These are phyloP conservation scores for Boletus pseudo-olivaceus DNA, from an alignment of 768 basidiomycete genomes.

Conservation along the genomic window DNA sequence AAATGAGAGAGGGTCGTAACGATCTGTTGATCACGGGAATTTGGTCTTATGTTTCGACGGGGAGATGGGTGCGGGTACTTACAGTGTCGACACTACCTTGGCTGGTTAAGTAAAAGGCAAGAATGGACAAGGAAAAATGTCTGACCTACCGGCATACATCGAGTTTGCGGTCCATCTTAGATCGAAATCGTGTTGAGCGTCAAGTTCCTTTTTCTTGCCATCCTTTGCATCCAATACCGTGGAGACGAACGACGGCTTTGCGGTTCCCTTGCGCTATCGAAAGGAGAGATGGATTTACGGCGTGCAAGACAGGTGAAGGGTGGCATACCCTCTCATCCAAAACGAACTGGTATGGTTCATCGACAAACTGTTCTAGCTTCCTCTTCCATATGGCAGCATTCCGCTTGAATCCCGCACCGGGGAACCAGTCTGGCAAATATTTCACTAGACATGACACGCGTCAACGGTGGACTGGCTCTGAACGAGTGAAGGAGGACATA, in stretches of 20 bases:
- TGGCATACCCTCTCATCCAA: conserved; percentile 50
- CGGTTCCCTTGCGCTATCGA: conserved; percentile 35
- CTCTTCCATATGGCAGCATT: conserved; percentile 61
- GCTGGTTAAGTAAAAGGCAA: background rate
- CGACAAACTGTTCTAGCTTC: conserved; percentile 60
- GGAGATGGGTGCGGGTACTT: conserved; percentile 4
- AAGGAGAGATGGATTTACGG: background rate
- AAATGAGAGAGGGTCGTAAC: conserved; percentile 53
- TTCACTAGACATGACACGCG: conserved; percentile 35
- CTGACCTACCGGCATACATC: conserved; percentile 54
- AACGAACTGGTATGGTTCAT: conserved; percentile 58
- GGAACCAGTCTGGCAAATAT: conserved; percentile 61
- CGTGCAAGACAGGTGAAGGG: background rate
- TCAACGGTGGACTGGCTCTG: background rate
- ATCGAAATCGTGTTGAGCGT: conserved; percentile 53
- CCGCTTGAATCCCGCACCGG: conserved; percentile 62
- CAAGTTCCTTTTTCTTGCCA: conserved; percentile 4
- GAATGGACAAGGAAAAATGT: background rate
- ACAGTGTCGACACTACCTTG: conserved; percentile 60
- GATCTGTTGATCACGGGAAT: conserved; percentile 36
- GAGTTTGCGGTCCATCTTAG: conserved; percentile 82
- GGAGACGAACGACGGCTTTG: conserved; percentile 40
- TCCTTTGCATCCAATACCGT: conserved; percentile 46
- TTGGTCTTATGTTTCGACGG: background rate
- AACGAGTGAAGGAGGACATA: conserved; percentile 14